Evolutionary conservation across 1,284 basidiomycete species (phyloP), one percentile per base, ranked within the genome.

Genomic region (Phylloboletellus chloephorus): DNA sequence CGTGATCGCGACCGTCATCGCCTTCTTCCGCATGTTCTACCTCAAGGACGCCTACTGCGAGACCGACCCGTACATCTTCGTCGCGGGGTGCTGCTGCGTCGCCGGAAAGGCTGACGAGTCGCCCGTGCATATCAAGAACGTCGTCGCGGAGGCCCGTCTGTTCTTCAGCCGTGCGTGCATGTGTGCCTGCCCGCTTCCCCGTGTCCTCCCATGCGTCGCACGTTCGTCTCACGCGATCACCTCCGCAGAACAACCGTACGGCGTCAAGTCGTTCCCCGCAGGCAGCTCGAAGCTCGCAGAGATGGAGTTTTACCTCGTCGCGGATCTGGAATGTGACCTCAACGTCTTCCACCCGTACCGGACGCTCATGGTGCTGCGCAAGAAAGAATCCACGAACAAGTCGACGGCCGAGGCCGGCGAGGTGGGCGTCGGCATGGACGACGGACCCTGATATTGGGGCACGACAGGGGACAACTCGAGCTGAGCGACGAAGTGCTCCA

Each of bases 241-340:
- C 2, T 12, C 13, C n/a, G 5, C 41, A 78, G 76, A 71, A 28
- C 77, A 77, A 54, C 76, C 76, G 23, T 86, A 86, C 52, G 76
- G 75, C 11, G 69, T 85, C 55, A 85, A 87, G 57, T 67, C 76
- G 23, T 91, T 95, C 54, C 81, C 88, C 0, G 76, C 82, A 0
- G 92, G 97, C 58, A 83, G 91, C 52, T 78, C 83, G n/a, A 91
- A 90, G 57, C 69, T 98, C 5, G 95, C 94, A 4, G 94, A 98
- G 63, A 97, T 97, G 94, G 95, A 98, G 63, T 98, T 98, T 67
- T 98, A 97, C 65, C 78, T 98, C 10, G 79, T 98, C 15, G 91
- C 92, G 56, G 95, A 98, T 61, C 77, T 98, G 29, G 92, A 96
- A 63, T 98, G 95, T 57, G 92, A 98, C 65, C 70, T 98, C 29